Evolutionary conservation across 2,329 filamentous ascomycete genomes (phyloP).

Genomic region (Curvularia eragrostidis): DNA sequence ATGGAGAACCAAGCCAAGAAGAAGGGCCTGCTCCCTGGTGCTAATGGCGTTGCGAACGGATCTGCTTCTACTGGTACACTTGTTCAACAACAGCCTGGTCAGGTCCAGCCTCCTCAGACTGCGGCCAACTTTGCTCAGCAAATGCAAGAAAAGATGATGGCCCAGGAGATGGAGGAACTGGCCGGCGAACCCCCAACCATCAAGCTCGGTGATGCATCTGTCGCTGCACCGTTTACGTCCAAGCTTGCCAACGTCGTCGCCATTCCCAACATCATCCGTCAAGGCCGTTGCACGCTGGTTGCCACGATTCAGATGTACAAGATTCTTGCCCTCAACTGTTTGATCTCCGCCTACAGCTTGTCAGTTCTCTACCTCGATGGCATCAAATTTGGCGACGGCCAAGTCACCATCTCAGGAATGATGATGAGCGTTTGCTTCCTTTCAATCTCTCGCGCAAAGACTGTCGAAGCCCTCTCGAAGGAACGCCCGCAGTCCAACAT

Average conservation of each 20-base stretch:
- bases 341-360: slow-evolving; percentile 97
- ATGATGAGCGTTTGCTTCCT: slow-evolving; percentile 99
- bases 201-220: slow-evolving; percentile 95
- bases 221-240: slow-evolving; percentile 95
- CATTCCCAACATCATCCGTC: slow-evolving; percentile 96
- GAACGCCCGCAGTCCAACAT: slow-evolving; percentile 98
- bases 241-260: slow-evolving; percentile 97
- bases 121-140: slow-evolving; percentile 76
- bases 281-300: slow-evolving; percentile 95
- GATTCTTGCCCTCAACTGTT: slow-evolving; percentile 95
- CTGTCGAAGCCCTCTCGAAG: slow-evolving; percentile 93
- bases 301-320: slow-evolving; percentile 99
- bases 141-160: slow-evolving; percentile 80
- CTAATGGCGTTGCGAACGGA: slow-evolving; percentile 48
- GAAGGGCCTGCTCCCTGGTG: slow-evolving; percentile 70
- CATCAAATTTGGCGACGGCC: slow-evolving; percentile 98
- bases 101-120: slow-evolving; percentile 63
- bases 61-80: slow-evolving; percentile 28
- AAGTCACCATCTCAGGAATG: slow-evolving; percentile 99
- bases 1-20: slow-evolving; percentile 82
- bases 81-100: slow-evolving; percentile 53
- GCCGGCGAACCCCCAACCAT: slow-evolving; percentile 92
- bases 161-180: slow-evolving; percentile 73
- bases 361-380: slow-evolving; percentile 96
- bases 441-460: slow-evolving; percentile 95